Percentiles rank a stretch among this genome's conserved stretches.
These are phyloP conservation scores for Dactylellina parvicollis DNA, from an alignment of 2,329 filamentous ascomycete species.

Conservation along the genomic window DNA sequence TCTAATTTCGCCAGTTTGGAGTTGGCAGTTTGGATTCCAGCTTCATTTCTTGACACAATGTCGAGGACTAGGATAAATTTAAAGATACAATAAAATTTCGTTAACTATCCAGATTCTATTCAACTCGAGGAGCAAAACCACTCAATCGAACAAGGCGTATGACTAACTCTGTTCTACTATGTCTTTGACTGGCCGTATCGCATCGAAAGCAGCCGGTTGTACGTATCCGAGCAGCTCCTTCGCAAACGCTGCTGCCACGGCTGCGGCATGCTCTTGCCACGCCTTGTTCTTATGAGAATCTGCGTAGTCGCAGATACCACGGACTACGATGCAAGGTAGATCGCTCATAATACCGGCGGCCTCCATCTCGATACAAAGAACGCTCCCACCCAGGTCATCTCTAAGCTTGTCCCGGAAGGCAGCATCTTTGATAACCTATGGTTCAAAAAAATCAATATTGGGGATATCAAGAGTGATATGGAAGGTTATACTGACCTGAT, in stretches of 20 bases:
- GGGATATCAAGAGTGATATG: background rate
- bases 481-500: constrained; percentile 20
- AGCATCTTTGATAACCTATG: constrained; percentile 56
- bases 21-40: too few relatives aligned
- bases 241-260: constrained; percentile 53
- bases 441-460: background rate
- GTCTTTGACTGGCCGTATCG: background rate
- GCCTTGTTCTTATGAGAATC: constrained; percentile 56
- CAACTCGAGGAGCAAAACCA: too few relatives aligned
- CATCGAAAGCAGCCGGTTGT: background rate
- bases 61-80: too few relatives aligned
- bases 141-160: too few relatives aligned
- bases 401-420: constrained; percentile 49
- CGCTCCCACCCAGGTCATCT: background rate
- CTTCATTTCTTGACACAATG: too few relatives aligned
- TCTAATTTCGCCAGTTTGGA: too few relatives aligned
- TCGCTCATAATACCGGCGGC: constrained; percentile 11
- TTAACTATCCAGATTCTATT: too few relatives aligned
- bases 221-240: constrained; percentile 37
- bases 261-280: constrained; percentile 54
- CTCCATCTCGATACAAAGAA: constrained; percentile 48
- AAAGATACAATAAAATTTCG: too few relatives aligned
- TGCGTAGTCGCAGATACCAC: constrained; percentile 55
- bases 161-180: background rate
- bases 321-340: constrained; percentile 54